phyloP scores from a whole-genome alignment of 805 yeast species.

The Saturnispora serradocipensis region DNA sequence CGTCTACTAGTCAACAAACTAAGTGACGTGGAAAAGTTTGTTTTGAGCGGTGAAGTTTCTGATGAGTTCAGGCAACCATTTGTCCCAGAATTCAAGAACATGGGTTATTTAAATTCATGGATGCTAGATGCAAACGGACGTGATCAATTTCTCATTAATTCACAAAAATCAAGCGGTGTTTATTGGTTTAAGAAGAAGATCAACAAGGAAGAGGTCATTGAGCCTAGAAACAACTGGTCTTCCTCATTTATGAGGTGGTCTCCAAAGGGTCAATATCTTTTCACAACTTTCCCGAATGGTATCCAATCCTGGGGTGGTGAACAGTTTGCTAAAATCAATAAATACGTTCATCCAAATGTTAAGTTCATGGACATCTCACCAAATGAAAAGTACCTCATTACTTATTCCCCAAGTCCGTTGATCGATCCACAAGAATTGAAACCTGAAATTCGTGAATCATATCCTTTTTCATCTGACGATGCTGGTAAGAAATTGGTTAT shows the following conservation, averaged over 20 bases:
- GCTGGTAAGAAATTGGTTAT: constrained; percentile 90
- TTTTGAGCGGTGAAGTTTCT: constrained; percentile 50
- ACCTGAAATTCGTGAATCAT: constrained; percentile 48
- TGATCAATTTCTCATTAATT: constrained; percentile 81
- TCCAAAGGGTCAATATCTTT: constrained; percentile 83
- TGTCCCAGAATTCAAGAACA: constrained; percentile 60
- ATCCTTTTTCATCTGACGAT: constrained; percentile 79
- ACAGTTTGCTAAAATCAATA: constrained; percentile 58
- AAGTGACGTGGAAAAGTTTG: constrained; percentile 73
- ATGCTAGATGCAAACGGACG: constrained; percentile 79
- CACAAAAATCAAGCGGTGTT: constrained; percentile 71
- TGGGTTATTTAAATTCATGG: constrained; percentile 85
- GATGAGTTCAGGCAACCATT: constrained; percentile 63
- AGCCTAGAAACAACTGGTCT: constrained; percentile 80
- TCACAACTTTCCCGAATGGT: constrained; percentile 90
- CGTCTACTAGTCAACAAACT: constrained; percentile 76
- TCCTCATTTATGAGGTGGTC: constrained; percentile 83
- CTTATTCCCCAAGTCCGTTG: constrained; percentile 83
- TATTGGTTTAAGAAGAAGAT: constrained; percentile 72
- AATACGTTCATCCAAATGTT: constrained; percentile 83
- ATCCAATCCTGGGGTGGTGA: constrained; percentile 94
- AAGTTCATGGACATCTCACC: constrained; percentile 89
- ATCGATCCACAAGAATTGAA: constrained; percentile 54
- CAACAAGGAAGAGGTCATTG: constrained; percentile 67
- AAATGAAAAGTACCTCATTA: constrained; percentile 78